Evolutionary conservation across 2,329 filamentous ascomycete genomes (phyloP).

Genomic region (Akanthomyces uredinophilus): DNA sequence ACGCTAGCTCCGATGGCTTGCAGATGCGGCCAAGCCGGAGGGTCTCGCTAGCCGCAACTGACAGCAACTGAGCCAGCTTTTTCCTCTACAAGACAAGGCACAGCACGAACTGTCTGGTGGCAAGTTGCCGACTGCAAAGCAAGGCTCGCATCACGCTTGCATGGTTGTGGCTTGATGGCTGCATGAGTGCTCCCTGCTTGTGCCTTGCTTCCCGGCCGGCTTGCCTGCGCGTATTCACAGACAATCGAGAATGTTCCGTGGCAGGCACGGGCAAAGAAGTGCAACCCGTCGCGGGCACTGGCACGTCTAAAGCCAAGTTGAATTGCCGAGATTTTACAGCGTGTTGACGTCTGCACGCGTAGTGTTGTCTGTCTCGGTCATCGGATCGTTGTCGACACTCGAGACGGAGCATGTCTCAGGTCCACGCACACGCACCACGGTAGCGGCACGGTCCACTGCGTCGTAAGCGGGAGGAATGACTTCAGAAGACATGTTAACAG

Average conservation of each 20-base stretch:
- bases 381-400: background rate
- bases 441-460: conserved; percentile 3
- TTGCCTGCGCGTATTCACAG: background rate
- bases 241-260: too few species aligned
- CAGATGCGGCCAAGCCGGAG: background rate
- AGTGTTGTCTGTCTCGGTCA: background rate
- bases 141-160: conserved; percentile 2
- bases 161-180: background rate
- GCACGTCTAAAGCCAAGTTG: background rate
- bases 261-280: too few species aligned
- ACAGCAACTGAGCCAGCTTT: background rate
- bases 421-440: background rate
- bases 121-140: background rate
- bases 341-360: too few species aligned
- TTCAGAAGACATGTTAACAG: background rate
- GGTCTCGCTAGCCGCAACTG: background rate
- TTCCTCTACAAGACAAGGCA: background rate
- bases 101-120: background rate
- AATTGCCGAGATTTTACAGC: background rate
- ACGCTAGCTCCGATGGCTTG: background rate
- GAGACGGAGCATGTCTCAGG: conserved; percentile 7
- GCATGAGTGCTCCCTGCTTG: background rate
- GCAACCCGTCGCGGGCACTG: too few species aligned
- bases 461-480: conserved; percentile 8
- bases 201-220: too few species aligned